Evolutionary conservation across 176 grass and related monocot species (phyloP).

Genomic region (Hsuehochloa calcarea): DNA sequence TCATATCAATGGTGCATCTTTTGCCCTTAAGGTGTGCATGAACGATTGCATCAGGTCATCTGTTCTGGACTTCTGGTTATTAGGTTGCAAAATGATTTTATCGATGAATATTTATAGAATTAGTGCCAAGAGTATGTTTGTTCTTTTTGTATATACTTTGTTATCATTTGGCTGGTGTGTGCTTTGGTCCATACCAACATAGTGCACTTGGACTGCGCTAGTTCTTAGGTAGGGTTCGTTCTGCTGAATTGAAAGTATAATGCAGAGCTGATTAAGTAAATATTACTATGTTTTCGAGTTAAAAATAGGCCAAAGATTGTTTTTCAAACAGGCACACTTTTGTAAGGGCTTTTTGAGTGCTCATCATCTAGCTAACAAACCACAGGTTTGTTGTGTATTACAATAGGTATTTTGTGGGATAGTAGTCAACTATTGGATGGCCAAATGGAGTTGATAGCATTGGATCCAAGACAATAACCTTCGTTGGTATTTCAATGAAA

Average conservation of each 20-base stretch:
- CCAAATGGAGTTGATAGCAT: not conserved
- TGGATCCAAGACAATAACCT: not conserved
- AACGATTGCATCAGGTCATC: conserved; percentile 20
- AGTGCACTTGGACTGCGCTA: not conserved
- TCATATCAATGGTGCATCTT: conserved; percentile 8
- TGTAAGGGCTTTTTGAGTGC: not conserved
- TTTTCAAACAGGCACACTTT: not conserved
- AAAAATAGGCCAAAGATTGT: not conserved
- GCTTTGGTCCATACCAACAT: not conserved
- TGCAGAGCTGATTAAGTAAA: not conserved
- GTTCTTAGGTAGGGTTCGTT: not conserved
- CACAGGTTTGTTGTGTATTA: not conserved
- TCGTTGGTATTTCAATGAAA: conserved; percentile 7
- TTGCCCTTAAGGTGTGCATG: not conserved
- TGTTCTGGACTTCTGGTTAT: not conserved
- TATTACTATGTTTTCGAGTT: not conserved
- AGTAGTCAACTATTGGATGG: not conserved
- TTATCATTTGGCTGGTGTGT: not conserved
- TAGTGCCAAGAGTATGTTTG: not conserved
- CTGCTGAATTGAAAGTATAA: not conserved
- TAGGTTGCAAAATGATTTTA: not conserved
- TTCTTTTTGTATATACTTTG: not conserved
- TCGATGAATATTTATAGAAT: not conserved
- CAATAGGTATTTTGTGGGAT: conserved; percentile 2
- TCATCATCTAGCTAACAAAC: not conserved